These are phyloP conservation scores for Populus ilicifolia DNA, from an alignment of 345 rosid species.

Conservation along the genomic window DNA sequence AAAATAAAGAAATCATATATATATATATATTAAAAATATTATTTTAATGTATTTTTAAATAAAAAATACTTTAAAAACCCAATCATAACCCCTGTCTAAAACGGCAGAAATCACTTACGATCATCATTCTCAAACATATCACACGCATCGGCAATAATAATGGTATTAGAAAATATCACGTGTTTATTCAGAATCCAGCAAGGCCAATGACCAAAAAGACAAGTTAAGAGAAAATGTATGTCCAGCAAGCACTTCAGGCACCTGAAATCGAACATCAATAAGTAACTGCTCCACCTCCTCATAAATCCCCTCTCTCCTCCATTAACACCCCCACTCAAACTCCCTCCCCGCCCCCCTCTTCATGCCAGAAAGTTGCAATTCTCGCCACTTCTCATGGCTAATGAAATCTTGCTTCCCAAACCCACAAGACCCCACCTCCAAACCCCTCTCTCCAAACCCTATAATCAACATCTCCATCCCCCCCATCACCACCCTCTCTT, in stretches of 20 bases:
- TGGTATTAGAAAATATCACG: background rate
- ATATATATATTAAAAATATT: too few species aligned
- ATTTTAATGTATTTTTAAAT: too few species aligned
- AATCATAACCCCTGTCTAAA: too few species aligned
- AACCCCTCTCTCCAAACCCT: conserved; percentile 25
- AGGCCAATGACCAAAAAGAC: background rate
- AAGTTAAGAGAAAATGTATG: too few species aligned
- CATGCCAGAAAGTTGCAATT: conserved; percentile 80
- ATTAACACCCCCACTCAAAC: background rate
- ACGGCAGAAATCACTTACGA: too few species aligned
- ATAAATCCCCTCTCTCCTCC: background rate
- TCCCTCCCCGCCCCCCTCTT: background rate
- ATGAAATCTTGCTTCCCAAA: conserved; percentile 82
- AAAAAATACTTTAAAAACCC: too few species aligned
- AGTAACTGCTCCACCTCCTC: background rate
- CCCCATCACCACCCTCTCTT: conserved; percentile 29
- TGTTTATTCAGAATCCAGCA: background rate
- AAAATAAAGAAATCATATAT: too few species aligned
- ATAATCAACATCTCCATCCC: conserved; percentile 15
- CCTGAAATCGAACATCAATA: background rate
- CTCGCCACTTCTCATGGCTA: conserved; percentile 89
- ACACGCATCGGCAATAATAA: background rate
- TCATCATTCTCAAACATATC: background rate
- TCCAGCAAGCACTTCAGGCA: background rate
- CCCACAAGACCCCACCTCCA: conserved; percentile 35